Evolutionary conservation across 2,329 filamentous ascomycete genomes (phyloP).

Genomic region (Clathrospora elynae): DNA sequence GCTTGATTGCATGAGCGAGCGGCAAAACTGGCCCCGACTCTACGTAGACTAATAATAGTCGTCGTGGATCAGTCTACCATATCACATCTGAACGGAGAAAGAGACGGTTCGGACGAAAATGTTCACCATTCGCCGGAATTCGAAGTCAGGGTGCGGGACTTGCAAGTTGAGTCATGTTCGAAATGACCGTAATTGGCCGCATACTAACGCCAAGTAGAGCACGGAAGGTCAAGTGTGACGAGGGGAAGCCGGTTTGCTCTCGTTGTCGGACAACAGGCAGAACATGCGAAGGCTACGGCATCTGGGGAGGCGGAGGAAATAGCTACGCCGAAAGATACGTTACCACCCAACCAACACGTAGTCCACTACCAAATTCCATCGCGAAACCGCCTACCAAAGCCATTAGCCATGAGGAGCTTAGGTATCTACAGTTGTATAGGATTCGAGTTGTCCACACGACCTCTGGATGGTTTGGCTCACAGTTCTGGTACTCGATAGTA

Average conservation of each 20-base stretch:
- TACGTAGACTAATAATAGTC: too few relatives aligned
- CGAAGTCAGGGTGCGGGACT: conserved; percentile 9
- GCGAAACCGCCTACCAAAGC: conserved; percentile 1
- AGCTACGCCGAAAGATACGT: conserved; percentile 14
- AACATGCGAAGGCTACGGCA: conserved; percentile 52
- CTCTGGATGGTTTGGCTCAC: conserved; percentile 12
- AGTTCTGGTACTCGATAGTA: conserved; percentile 50
- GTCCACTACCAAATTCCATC: background rate
- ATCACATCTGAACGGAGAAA: background rate
- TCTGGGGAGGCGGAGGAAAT: conserved; percentile 48
- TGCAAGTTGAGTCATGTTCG: too few relatives aligned
- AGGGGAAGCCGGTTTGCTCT: conserved; percentile 45
- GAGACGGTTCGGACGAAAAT: background rate
- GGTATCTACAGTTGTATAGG: conserved; percentile 9
- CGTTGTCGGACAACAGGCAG: conserved; percentile 46
- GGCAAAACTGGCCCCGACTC: too few relatives aligned
- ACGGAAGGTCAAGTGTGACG: conserved; percentile 46
- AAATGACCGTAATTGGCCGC: background rate
- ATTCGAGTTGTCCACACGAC: conserved; percentile 3
- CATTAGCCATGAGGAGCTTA: conserved; percentile 2
- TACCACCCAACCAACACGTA: background rate
- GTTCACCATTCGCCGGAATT: conserved; percentile 1
- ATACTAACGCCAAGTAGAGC: conserved; percentile 17
- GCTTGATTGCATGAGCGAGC: too few relatives aligned
- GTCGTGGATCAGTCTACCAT: background rate